These are phyloP conservation scores for Ceratorhiza oryzae-sativae DNA, from an alignment of 1,284 basidiomycete genomes.

Conservation along the genomic window DNA sequence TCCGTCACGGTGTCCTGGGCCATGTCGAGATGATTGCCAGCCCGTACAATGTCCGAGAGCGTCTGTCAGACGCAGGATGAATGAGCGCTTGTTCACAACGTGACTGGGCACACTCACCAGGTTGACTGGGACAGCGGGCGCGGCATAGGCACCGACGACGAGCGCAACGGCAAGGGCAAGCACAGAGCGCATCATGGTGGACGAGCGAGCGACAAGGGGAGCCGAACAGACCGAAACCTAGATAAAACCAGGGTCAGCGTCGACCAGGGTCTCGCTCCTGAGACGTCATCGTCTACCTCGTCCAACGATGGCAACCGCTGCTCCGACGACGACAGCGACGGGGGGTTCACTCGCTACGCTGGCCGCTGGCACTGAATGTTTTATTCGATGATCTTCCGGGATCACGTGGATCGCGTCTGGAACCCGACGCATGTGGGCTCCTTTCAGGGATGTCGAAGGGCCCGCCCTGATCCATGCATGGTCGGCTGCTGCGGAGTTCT, in stretches of 20 bases:
- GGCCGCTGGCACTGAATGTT: not conserved
- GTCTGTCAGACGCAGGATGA: conserved; percentile 10
- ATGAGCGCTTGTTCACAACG: not conserved
- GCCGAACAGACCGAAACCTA: not conserved
- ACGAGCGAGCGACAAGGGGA: not conserved
- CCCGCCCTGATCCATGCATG: not conserved
- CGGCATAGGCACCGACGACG: conserved; percentile 4
- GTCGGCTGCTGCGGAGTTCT: not conserved
- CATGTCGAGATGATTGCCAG: conserved; percentile 25
- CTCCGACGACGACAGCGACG: not conserved
- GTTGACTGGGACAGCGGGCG: conserved; percentile 10
- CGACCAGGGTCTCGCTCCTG: not conserved
- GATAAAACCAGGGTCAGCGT: conserved; percentile 6
- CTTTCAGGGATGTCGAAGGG: not conserved
- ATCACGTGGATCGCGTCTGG: conserved; percentile 1
- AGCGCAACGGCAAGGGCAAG: conserved; percentile 2
- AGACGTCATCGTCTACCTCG: not conserved
- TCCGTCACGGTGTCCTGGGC: conserved; percentile 35
- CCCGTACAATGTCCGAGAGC: conserved; percentile 24
- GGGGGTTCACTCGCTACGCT: not conserved
- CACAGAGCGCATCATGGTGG: conserved; percentile 2
- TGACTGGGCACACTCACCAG: not conserved
- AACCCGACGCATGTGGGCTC: not conserved
- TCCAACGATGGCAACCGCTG: not conserved
- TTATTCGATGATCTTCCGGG: not conserved